These are phyloP conservation scores for Naegleria fowleri DNA, from an alignment of 208 protist species.

Conservation along the genomic window DNA sequence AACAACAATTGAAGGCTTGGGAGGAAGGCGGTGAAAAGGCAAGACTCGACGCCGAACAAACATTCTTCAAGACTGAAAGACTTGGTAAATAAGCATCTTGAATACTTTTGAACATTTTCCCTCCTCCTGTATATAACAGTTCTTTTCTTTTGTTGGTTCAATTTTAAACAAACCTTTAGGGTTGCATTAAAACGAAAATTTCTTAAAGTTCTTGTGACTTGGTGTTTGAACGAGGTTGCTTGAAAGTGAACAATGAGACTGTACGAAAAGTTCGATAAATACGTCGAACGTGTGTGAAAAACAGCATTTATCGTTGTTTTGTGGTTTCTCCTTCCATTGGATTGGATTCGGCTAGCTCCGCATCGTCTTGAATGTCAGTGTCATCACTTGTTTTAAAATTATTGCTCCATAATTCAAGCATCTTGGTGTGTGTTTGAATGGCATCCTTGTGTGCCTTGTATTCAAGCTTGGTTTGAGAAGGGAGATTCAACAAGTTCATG, in stretches of 20 bases:
- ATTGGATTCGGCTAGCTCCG: neutral
- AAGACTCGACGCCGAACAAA: neutral
- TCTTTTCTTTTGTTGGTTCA: too few relatives aligned
- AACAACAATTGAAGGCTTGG: neutral
- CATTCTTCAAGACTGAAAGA: slow-evolving; percentile 4
- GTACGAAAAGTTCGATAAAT: too few relatives aligned
- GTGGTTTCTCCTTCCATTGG: neutral
- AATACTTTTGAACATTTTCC: neutral
- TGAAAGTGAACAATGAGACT: too few relatives aligned
- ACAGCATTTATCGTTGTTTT: neutral
- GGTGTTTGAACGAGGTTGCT: too few relatives aligned
- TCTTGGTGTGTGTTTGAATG: neutral
- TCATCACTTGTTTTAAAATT: neutral
- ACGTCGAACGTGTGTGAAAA: too few relatives aligned
- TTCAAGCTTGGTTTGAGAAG: neutral
- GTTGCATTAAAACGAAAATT: too few relatives aligned
- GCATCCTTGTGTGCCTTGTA: slow-evolving; percentile 1
- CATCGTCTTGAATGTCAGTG: neutral
- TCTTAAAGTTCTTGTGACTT: too few relatives aligned
- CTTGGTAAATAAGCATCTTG: neutral
- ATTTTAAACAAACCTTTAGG: too few relatives aligned
- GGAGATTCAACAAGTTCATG: neutral
- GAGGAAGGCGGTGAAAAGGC: neutral
- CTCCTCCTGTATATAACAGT: neutral
- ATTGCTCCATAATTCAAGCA: neutral